Evolutionary conservation across 1,139 yeast species (phyloP).

Genomic region (Protomyces macrosporus): DNA sequence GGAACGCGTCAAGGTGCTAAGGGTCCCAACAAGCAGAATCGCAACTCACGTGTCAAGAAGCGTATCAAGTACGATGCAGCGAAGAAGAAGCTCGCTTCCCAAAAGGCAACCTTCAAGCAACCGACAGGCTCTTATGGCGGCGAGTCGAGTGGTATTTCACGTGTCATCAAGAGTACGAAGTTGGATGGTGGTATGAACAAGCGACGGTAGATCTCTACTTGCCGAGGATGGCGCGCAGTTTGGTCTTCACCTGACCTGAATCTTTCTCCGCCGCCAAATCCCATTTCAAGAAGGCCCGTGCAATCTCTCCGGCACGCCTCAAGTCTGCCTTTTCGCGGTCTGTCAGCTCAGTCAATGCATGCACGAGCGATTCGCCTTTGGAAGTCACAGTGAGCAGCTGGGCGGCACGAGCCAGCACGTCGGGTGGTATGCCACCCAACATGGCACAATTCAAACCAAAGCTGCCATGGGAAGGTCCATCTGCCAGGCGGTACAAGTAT

Average conservation of each 20-base stretch:
- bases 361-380: slow-evolving; percentile 33
- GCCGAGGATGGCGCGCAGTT: not conserved
- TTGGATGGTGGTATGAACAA: slow-evolving; percentile 15
- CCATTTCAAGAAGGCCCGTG: slow-evolving; percentile 28
- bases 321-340: slow-evolving; percentile 29
- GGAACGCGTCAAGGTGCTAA: slow-evolving; percentile 69
- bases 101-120: slow-evolving; percentile 78
- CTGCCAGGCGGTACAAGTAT: slow-evolving; percentile 31
- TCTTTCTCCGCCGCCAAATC: slow-evolving; percentile 20
- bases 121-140: slow-evolving; percentile 76
- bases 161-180: slow-evolving; percentile 76
- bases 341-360: slow-evolving; percentile 27
- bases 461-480: slow-evolving; percentile 32
- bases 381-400: slow-evolving; percentile 30
- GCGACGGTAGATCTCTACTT: not conserved
- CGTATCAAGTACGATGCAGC: slow-evolving; percentile 95
- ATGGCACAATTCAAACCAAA: slow-evolving; percentile 35
- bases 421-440: slow-evolving; percentile 33
- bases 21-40: slow-evolving; percentile 82
- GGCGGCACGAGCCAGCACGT: slow-evolving; percentile 32
- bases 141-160: slow-evolving; percentile 95
- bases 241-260: not conserved
- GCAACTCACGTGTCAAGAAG: slow-evolving; percentile 97
- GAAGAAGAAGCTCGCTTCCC: slow-evolving; percentile 84
- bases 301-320: slow-evolving; percentile 31